Conservation (phyloP, 768 basidiomycete genomes). For the Gyrodon lividus region DNA sequence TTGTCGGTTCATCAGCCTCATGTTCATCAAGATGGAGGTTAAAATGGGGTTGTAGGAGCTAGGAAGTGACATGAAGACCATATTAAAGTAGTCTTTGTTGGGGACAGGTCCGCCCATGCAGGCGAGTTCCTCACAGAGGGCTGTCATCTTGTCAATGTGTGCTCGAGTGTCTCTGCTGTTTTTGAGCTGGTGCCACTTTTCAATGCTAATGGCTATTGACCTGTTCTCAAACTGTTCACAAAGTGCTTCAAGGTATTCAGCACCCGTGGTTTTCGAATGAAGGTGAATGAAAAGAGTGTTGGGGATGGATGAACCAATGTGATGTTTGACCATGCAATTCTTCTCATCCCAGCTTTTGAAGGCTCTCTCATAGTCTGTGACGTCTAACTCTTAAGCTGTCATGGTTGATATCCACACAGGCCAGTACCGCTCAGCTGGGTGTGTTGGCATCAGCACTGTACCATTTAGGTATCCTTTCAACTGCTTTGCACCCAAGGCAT, state of each 20-base stretch:
- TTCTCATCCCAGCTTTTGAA: slow-evolving; percentile 13
- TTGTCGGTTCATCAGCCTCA: no score
- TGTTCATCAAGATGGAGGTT: slow-evolving; percentile 13
- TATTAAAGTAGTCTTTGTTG: slow-evolving; percentile 32
- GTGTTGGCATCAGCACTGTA: slow-evolving; percentile 4
- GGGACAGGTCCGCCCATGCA: slow-evolving; percentile 31
- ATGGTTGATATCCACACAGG: neutral
- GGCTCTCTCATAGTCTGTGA: slow-evolving; percentile 1
- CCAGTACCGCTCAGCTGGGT: slow-evolving; percentile 7
- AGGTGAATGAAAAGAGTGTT: no score
- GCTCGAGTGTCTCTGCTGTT: slow-evolving; percentile 31
- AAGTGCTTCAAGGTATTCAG: no score
- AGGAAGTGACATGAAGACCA: no score
- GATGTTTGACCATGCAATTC: slow-evolving; percentile 27
- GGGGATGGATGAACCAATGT: neutral
- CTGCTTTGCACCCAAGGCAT: no score
- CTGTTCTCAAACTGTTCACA: no score
- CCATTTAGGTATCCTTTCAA: no score
- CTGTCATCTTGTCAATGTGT: slow-evolving; percentile 31
- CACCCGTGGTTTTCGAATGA: no score
- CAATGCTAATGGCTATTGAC: neutral
- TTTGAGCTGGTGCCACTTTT: neutral
- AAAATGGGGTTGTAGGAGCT: slow-evolving; percentile 32
- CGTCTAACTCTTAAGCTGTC: neutral
- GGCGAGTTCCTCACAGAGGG: slow-evolving; percentile 33